Percentiles rank a stretch among this genome's conserved stretches.
phyloP scores from a whole-genome alignment of 2,329 filamentous ascomycete genomes.

The Penicillium sp. region DNA sequence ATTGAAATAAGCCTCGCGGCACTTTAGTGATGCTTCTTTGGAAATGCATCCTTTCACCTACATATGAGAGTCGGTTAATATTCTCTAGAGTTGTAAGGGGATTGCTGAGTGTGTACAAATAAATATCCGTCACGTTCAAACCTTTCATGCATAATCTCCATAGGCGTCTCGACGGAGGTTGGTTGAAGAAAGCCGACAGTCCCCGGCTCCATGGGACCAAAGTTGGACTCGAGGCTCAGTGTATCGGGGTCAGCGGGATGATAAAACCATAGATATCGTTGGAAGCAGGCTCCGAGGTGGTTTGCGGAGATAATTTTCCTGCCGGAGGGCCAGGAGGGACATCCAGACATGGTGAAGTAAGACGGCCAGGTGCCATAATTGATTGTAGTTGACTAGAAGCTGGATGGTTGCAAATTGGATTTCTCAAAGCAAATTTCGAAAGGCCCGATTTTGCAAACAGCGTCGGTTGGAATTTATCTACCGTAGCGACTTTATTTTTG shows the following conservation, averaged over 20 bases:
- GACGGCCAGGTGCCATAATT: neutral
- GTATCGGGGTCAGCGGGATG: slow-evolving; percentile 1
- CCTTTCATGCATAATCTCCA: slow-evolving; percentile 6
- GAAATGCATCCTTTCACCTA: slow-evolving; percentile 7
- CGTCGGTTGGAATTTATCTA: neutral
- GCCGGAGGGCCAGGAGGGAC: neutral
- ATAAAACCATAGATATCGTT: slow-evolving; percentile 4
- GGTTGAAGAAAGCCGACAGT: slow-evolving; percentile 4
- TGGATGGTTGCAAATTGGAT: too few relatives aligned
- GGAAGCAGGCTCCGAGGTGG: neutral
- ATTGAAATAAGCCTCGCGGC: slow-evolving; percentile 48
- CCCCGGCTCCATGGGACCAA: slow-evolving; percentile 4
- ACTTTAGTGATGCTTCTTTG: slow-evolving; percentile 6
- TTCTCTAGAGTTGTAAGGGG: too few relatives aligned
- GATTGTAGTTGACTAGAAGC: neutral
- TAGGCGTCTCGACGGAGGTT: slow-evolving; percentile 1
- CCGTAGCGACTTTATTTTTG: too few relatives aligned
- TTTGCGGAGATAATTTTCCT: neutral
- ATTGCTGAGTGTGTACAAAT: neutral
- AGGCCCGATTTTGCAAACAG: neutral
- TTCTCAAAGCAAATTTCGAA: too few relatives aligned
- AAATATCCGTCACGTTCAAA: slow-evolving; percentile 8
- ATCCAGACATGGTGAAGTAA: neutral
- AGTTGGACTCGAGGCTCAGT: slow-evolving; percentile 4
- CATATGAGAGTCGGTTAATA: neutral